Evolutionary conservation across 257 asterid species (phyloP), one percentile per base, ranked within the genome.

Genomic region (Ilex asprella): DNA sequence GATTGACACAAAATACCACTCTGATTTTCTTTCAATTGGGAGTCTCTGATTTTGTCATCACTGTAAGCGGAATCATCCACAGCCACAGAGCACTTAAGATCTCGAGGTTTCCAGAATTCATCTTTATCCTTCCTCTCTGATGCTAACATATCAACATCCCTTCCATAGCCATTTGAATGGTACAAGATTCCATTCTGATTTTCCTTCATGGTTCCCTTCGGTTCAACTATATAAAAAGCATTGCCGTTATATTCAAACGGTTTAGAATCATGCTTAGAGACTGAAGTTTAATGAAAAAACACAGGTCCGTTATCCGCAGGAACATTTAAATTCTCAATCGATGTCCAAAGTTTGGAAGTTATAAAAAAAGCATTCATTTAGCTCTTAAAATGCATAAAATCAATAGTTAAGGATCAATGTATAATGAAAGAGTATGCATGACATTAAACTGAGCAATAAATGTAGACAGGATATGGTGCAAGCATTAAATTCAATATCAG

Each of bases 141-240:
- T 39, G 60, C 55, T 65, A 76, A 62, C 21, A 66, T 54, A 68
- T 80, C 83, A 29, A 68, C 63, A 56, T 73, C 80, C 46, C 56
- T 64, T 69, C 55, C 73, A 30, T 41, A 74, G 59, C 67, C 69
- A 67, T 76, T 74, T 32, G 84, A 72, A 77, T 73, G 82, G 55
- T 43, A 59, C 56, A 66, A 30, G 14, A 63, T 67, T 55, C 73
- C 81, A 14, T 68, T 67, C 81, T 76, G 78, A 70, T 69, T 72
- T 79, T 84, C 96, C 71, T 81, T 83, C 92, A 78, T 85, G 61
- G 55, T 79, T 72, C 64, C 64, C 71, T 73, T 73, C 74, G 58
- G 71, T 69, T 82, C 84, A 63, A 77, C 70, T 60, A 57, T 47
- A 68, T 78, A 74, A 58, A 78, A 64, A 70, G 59, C 79, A 67